Percentiles rank a stretch among this genome's conserved stretches.
These are phyloP conservation scores for Liriodendron chinense DNA, from an alignment of 164 flowering plant species.

Conservation along the genomic window DNA sequence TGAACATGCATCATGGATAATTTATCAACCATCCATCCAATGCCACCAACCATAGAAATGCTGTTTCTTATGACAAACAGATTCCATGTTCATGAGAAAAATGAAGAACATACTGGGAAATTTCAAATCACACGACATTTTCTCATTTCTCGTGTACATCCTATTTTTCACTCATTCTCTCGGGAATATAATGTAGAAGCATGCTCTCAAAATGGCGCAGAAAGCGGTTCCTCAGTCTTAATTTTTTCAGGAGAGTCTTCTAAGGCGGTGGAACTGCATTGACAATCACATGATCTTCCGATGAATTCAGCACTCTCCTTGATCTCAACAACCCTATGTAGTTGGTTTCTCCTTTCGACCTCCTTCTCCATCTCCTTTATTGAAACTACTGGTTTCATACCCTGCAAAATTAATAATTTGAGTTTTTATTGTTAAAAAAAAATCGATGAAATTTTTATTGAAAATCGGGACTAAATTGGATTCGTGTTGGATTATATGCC, in stretches of 20 bases:
- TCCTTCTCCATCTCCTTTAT: slow-evolving; percentile 15
- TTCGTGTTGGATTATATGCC: too few relatives aligned
- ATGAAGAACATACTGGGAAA: background rate
- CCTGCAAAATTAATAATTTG: slow-evolving; percentile 18
- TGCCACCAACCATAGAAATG: background rate
- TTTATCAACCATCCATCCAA: background rate
- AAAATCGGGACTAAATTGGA: too few relatives aligned
- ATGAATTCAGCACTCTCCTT: background rate
- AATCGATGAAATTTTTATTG: background rate
- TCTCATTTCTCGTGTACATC: background rate
- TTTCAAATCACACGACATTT: background rate
- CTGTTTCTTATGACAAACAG: background rate
- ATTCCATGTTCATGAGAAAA: background rate
- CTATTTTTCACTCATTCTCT: background rate
- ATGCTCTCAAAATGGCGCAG: slow-evolving; percentile 40
- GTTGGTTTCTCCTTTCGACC: slow-evolving; percentile 11
- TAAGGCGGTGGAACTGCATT: slow-evolving; percentile 7
- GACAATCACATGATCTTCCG: slow-evolving; percentile 14
- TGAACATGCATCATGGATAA: background rate
- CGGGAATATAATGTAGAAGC: background rate
- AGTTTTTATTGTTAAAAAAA: background rate
- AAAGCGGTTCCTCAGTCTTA: slow-evolving; percentile 31
- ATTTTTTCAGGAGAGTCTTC: slow-evolving; percentile 21
- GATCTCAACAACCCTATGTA: slow-evolving; percentile 3
- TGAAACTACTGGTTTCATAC: slow-evolving; percentile 22